Conservation (phyloP, 495 filamentous ascomycete genomes). For the Penicillium paradoxum region DNA sequence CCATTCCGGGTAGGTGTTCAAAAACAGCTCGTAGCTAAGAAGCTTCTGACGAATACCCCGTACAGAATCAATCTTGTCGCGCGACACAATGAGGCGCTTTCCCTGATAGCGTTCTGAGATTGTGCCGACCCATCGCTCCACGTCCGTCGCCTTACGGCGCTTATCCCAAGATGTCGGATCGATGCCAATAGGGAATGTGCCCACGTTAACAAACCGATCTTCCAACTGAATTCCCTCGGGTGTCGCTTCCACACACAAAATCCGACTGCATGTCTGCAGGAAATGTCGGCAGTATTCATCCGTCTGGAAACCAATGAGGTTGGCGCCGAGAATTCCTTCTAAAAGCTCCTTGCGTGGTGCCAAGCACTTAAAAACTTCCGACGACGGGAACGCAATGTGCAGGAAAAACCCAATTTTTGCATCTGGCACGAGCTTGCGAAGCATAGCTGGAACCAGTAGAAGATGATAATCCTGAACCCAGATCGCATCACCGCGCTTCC, state of each 20-base stretch:
- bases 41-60: conserved; percentile 89
- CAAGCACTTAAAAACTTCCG: conserved; percentile 88
- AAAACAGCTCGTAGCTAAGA: conserved; percentile 85
- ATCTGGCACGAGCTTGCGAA: conserved; percentile 77
- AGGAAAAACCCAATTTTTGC: conserved; percentile 94
- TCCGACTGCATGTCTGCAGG: conserved; percentile 84
- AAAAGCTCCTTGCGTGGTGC: conserved; percentile 78
- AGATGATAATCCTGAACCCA: conserved; percentile 97
- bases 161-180: conserved; percentile 70
- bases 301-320: conserved; percentile 87
- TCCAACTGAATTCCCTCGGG: conserved; percentile 85
- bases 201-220: conserved; percentile 84
- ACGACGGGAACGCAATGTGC: conserved; percentile 91
- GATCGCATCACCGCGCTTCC: conserved; percentile 84
- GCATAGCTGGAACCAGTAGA: conserved; percentile 84
- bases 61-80: conserved; percentile 89
- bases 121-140: conserved; percentile 69
- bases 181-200: conserved; percentile 64
- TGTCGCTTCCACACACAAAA: conserved; percentile 81
- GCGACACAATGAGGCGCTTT: conserved; percentile 83
- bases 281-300: conserved; percentile 90
- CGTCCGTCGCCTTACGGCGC: conserved; percentile 66
- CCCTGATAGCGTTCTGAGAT: conserved; percentile 75
- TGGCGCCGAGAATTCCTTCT: conserved; percentile 85
- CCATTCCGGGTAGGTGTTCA: conserved; percentile 89